Evolutionary conservation across 2,329 filamentous ascomycete species (phyloP).

Genomic region (Xylariaceae sp.): DNA sequence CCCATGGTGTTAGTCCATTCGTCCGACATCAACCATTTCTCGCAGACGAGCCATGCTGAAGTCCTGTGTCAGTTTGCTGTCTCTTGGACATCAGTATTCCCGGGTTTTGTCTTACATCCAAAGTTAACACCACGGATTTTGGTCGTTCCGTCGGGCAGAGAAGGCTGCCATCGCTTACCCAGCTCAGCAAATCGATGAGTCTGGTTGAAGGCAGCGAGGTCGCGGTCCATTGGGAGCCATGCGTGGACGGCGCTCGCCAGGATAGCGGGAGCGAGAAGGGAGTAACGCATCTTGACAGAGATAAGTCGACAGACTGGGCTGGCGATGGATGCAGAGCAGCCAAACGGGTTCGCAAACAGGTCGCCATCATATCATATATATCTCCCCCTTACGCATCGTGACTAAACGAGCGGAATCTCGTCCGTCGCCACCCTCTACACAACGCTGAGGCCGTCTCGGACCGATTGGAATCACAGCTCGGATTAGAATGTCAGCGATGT

Average conservation of each 20-base stretch:
- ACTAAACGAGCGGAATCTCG: not conserved
- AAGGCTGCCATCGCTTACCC: constrained; percentile 30
- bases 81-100: not conserved
- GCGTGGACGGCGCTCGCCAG: constrained; percentile 22
- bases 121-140: constrained; percentile 26
- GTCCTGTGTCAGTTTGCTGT: constrained; percentile 1
- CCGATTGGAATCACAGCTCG: constrained; percentile 2
- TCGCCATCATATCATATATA: not conserved
- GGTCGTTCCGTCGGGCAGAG: constrained; percentile 19
- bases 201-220: constrained; percentile 32
- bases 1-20: constrained; percentile 22
- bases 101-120: constrained; percentile 14
- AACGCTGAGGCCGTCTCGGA: constrained; percentile 5
- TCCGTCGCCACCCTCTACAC: not conserved
- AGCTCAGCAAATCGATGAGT: constrained; percentile 30
- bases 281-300: constrained; percentile 20
- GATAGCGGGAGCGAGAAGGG: constrained; percentile 20
- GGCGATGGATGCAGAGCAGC: no score
- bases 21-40: constrained; percentile 18
- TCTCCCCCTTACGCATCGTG: not conserved
- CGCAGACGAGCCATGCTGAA: constrained; percentile 21
- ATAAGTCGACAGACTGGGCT: no score
- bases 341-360: no score
- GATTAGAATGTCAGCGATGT: not conserved
- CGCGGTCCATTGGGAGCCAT: constrained; percentile 30